Evolutionary conservation across 306 rosid species (phyloP), one percentile per base, ranked within the genome.

Genomic region (Hippophae tibetana): DNA sequence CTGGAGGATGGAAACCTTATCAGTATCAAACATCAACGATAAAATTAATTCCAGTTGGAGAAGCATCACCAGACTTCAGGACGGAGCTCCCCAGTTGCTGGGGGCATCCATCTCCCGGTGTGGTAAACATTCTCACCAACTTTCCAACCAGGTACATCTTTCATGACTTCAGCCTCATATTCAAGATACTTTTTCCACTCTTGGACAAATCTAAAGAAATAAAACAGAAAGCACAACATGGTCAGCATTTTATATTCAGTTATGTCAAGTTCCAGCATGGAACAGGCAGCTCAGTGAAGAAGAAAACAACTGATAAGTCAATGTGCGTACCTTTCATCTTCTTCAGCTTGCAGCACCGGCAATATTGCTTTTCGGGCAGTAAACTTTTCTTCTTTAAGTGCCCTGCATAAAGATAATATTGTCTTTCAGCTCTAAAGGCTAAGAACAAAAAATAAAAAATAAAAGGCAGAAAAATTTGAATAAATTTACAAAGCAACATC

Each of bases 131-230:
- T 93, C 63, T 78, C 95, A 43, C 99, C 99, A 51, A 93, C 99
- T 82, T 93, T 93, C 97, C 99, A 89, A 18, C 96, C 95, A 6
- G 99, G 99, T 54, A 93, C 99, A 44, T 93, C 95, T 89, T 89
- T 88, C 99, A 93, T 93, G 43, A 93, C 89, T 47, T 93, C 95
- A 1, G 99, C 99, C 84, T 93, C 97, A 42, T 89, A 89, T 13
- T 86, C 95, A 5, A 93, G 95, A 73, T 93, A 93, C 66, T 84
- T 88, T 74, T 89, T 84, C 99, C 99, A 93, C 85, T 93, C 99
- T 62, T 62, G 70, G 56, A 93, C 94, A 69, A 84, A 93, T 89
- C 99, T 93, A 42, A 52, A 68, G 62, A 69, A 47, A 61, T 42
- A 43, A n/a, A 38, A 58, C 52, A 73, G 9, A 58, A 51, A 54